Percentiles rank a stretch among this genome's conserved stretches.
These are phyloP conservation scores for Curvularia eragrostidis DNA, from an alignment of 2,329 filamentous ascomycete genomes.

Conservation along the genomic window DNA sequence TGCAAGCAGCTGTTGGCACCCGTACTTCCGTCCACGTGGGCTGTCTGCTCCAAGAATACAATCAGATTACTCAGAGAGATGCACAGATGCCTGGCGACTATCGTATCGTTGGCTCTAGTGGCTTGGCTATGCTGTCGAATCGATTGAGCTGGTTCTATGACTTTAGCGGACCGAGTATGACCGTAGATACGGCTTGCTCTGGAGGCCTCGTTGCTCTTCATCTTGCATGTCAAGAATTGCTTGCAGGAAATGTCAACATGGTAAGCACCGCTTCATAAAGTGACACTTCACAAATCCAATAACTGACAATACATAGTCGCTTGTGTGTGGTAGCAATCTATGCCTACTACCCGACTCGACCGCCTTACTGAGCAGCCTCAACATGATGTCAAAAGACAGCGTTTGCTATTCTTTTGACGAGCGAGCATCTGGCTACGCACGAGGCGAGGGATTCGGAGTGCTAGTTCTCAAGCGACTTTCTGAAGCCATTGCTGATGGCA, in stretches of 20 bases:
- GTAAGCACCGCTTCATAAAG: constrained; percentile 4
- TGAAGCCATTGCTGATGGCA: constrained; percentile 26
- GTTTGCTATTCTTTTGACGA: constrained; percentile 52
- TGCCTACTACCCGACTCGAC: constrained; percentile 21
- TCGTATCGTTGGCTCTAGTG: constrained; percentile 13
- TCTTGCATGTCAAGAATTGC: constrained; percentile 26
- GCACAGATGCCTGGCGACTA: constrained; percentile 21
- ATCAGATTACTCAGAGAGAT: constrained; percentile 16
- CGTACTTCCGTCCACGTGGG: constrained; percentile 30
- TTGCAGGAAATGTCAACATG: constrained; percentile 20
- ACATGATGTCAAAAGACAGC: constrained; percentile 42
- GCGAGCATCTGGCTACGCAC: constrained; percentile 67
- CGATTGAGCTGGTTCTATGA: constrained; percentile 37
- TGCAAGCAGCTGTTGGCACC: constrained; percentile 22
- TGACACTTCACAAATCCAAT: background rate
- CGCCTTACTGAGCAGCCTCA: constrained; percentile 15
- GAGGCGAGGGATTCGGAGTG: constrained; percentile 63
- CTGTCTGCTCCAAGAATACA: constrained; percentile 23
- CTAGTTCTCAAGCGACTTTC: constrained; percentile 35
- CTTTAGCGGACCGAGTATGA: constrained; percentile 33
- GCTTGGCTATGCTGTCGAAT: constrained; percentile 24
- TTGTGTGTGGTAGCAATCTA: constrained; percentile 25
- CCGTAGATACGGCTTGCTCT: constrained; percentile 41
- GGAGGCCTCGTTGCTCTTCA: constrained; percentile 31
- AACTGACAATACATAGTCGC: constrained; percentile 8